These are phyloP conservation scores for Byssochlamys sp. DNA, from an alignment of 2,329 filamentous ascomycete species.

Conservation along the genomic window DNA sequence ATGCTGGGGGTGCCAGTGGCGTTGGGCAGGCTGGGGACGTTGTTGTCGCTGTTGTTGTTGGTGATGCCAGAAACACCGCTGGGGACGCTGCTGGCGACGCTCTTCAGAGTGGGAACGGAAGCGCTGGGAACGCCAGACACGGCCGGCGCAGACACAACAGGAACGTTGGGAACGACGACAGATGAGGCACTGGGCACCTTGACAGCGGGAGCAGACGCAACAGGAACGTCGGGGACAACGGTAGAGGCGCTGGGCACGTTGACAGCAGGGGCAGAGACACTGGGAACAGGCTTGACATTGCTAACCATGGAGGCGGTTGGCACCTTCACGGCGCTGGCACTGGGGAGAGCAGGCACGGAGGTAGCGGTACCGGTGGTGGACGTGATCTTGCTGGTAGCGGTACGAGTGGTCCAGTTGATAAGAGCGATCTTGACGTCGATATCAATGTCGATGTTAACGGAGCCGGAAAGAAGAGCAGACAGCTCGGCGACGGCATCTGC, in stretches of 20 bases:
- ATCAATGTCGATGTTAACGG: constrained; percentile 45
- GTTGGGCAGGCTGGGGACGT: neutral
- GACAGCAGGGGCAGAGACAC: neutral
- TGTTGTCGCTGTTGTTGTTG: neutral
- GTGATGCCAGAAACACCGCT: neutral
- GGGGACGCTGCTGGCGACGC: neutral
- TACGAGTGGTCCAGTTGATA: constrained; percentile 27
- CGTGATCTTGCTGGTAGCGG: neutral
- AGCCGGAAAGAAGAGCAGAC: constrained; percentile 27
- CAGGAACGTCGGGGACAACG: constrained; percentile 1
- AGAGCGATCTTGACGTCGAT: constrained; percentile 44
- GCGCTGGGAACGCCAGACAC: neutral
- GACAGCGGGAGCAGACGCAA: constrained; percentile 1
- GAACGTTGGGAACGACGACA: constrained; percentile 3
- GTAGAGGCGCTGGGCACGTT: constrained; percentile 8
- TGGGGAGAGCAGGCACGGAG: constrained; percentile 8
- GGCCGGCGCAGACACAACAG: neutral
- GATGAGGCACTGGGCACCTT: constrained; percentile 7
- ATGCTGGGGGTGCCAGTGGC: neutral
- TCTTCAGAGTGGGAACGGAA: neutral
- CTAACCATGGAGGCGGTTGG: neutral
- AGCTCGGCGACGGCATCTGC: constrained; percentile 26
- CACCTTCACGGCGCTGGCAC: neutral
- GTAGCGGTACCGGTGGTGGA: constrained; percentile 14
- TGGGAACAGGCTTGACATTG: neutral